Base-by-base conservation (phyloP, 2,329 filamentous ascomycete genomes). In the Trichoderma koningiopsis region DNA sequence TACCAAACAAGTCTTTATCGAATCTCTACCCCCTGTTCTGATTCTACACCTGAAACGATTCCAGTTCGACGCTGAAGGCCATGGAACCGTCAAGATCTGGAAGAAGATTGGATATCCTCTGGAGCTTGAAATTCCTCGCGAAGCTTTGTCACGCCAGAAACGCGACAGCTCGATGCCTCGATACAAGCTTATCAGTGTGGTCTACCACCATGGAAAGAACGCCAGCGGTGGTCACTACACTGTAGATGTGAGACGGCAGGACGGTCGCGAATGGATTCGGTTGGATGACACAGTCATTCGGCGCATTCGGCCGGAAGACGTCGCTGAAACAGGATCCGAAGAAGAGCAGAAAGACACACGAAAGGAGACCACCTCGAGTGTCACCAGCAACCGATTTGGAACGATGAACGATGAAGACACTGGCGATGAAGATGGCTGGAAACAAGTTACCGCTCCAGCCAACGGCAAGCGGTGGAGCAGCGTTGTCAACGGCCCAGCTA, bases 121-220 rank as follows among this genome's bases (percentile, higher is more conserved):
- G 33, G 94, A 98, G 76, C 85, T 99, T 62, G 95, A 98, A 78
- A 93, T 99, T 72, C 96, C 96, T 0, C 91, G 91, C 69, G 95
- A 98, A 77, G 91, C 93, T 11, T 91, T 99, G 76, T 91, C 94
- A 13, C 89, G 91, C 35, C 88, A 91, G 75, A 91, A 90, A 78
- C 85, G 86, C 56, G 89, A 90, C 55, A 78, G 79, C n/a, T 88
- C 89, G 1, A 84, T 92, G 70, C 94, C 94, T 5, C 92, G 90
- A 77, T 99, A 98, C 80, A 89, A 89, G 61, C 87, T 99, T 16
- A 96, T 90, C 72, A 92, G 91, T 24, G 96, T 97, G 35, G 94
- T 99, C 27, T 99, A 99, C 78, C 96, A 99, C 76, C 96, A 99
- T 75, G 96, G 96, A 70, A 97, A 97, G 83, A 97, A 96, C 75